phyloP scores from a whole-genome alignment of 169 alveolate genomes.

The Cryptosporidium sp. region DNA sequence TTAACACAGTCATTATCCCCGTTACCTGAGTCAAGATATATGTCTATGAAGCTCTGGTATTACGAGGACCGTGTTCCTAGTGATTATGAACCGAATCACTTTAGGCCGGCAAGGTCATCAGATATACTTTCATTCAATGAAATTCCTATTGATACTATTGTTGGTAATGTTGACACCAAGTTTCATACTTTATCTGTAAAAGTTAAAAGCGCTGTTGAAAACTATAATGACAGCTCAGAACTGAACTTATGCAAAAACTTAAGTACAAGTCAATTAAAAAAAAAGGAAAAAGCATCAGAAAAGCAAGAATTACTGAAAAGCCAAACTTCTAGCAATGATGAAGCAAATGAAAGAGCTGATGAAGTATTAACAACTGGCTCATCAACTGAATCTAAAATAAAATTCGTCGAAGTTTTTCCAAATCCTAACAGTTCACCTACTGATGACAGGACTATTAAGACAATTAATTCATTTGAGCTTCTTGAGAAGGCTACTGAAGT shows the following conservation, averaged over 20 bases:
- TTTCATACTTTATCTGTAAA: constrained; percentile 78
- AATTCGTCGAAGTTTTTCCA: not conserved
- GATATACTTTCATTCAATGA: constrained; percentile 77
- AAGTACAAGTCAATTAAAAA: not conserved
- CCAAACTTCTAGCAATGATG: not conserved
- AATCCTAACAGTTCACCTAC: not conserved
- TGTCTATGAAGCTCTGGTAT: constrained; percentile 85
- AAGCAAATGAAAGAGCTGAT: not conserved
- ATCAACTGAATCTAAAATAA: not conserved
- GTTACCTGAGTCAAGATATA: constrained; percentile 82
- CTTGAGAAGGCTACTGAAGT: constrained; percentile 60
- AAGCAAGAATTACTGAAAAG: constrained; percentile 13
- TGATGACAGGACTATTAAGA: constrained; percentile 51
- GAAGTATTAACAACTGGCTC: constrained; percentile 33
- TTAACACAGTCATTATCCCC: constrained; percentile 87
- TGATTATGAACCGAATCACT: constrained; percentile 86
- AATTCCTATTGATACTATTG: constrained; percentile 79
- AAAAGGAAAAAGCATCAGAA: not conserved
- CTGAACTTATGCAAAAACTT: not conserved
- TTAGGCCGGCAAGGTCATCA: constrained; percentile 80
- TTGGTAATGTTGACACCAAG: constrained; percentile 82
- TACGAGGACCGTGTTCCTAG: constrained; percentile 85
- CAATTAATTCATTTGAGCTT: constrained; percentile 31
- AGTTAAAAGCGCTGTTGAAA: constrained; percentile 78
- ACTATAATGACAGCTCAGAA: constrained; percentile 22